phyloP scores from a whole-genome alignment of 495 filamentous ascomycete genomes.

The Lasiosphaeria miniovina region DNA sequence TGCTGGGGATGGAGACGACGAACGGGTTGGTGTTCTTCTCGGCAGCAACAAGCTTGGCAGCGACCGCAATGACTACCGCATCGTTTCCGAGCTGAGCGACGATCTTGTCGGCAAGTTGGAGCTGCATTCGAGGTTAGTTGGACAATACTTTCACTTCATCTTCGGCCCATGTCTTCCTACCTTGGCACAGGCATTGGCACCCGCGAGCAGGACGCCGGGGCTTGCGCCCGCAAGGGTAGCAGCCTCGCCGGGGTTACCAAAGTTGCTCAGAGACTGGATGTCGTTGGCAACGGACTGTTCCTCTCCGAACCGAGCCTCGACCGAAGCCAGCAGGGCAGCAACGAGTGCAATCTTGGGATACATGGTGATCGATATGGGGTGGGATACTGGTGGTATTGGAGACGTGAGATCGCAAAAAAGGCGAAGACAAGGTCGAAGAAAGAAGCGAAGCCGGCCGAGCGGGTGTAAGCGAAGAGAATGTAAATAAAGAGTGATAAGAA shows the following conservation, averaged over 20 bases:
- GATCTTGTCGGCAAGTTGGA: conserved; percentile 56
- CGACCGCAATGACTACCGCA: conserved; percentile 51
- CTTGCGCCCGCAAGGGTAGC: conserved; percentile 52
- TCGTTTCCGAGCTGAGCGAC: conserved; percentile 52
- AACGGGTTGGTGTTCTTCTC: conserved; percentile 70
- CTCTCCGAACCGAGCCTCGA: conserved; percentile 55
- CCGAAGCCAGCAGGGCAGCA: conserved; percentile 43
- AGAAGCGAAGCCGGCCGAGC: conserved; percentile 37
- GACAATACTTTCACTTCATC: not conserved
- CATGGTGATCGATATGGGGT: conserved; percentile 35
- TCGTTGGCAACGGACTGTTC: conserved; percentile 45
- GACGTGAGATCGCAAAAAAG: conserved; percentile 24
- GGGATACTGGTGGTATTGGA: conserved; percentile 13
- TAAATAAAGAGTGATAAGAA: conserved; percentile 35
- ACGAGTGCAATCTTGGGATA: conserved; percentile 42
- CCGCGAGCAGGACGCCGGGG: conserved; percentile 54
- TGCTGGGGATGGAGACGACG: conserved; percentile 48
- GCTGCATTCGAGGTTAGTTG: conserved; percentile 32
- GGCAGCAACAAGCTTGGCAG: conserved; percentile 57
- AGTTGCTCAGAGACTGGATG: conserved; percentile 44
- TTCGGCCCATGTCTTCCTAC: conserved; percentile 18
- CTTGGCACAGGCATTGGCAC: conserved; percentile 57
- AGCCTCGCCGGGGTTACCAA: conserved; percentile 51
- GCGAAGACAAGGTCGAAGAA: conserved; percentile 24
- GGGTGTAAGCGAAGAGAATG: conserved; percentile 35